Base-by-base conservation (phyloP, 176 grass and related monocot species). In the Triticum timopheevii region DNA sequence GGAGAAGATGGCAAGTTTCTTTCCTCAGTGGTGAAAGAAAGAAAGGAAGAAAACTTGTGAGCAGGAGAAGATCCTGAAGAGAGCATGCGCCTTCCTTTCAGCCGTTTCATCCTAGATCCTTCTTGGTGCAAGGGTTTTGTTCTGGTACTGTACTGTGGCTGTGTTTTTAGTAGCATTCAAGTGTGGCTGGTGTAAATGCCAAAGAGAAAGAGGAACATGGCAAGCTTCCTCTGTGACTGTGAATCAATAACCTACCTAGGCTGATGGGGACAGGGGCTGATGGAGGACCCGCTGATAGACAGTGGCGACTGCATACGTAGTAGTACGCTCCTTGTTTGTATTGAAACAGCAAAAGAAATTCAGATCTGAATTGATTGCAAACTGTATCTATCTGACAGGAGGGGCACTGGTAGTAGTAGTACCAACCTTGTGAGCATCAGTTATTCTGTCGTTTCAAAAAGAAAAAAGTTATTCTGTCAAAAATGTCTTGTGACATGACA, bases 11-110 rank as follows among this genome's bases (percentile, higher is more conserved):
- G 83, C 44, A 74, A 24, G 67, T 75, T 85, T 50, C 13, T 54
- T 54, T 85, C 76, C 84, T 80, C 59, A 10, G 59, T 67, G 63
- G 31, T 84, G 78, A 90, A 90, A 76, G 15, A 25, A n/a, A n/a
- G 38, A 25, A 52, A 19, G 50, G 1, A 54, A 54, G 31, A 5
- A 36, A 69, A 17, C 31, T 30, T 47, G 42, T 50, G 78, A 72
- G 24, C 16, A 71, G 76, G 47, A 86, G 44, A 61, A 35, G 59
- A 83, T 69, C 50, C 23, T 31, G 31, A 31, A 31, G 31, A 31
- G 31, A 31, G 31, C 31, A 31, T 31, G 31, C 31, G 31, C 31
- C 22, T 89, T 81, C 77, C 44, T 44, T 66, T 76, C 38, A 10
- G 6, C 2, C 61, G 59, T 85, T 89, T 17, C 72, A 16, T 65